phyloP scores from a whole-genome alignment of 768 basidiomycete species.

The Mycena vulgaris region DNA sequence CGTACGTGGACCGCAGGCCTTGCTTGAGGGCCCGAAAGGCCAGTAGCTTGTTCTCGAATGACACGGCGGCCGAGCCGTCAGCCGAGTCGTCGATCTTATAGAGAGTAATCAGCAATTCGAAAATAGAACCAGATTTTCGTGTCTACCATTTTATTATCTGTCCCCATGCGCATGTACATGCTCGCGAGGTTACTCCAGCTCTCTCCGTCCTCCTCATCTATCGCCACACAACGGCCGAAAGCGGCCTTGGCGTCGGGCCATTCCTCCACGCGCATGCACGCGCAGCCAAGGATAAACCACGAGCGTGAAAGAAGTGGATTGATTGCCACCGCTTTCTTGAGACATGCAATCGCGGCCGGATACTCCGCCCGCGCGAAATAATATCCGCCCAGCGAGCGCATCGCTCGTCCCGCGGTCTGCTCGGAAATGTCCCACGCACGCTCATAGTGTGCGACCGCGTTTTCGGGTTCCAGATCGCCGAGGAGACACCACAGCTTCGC shows the following conservation, averaged over 20 bases:
- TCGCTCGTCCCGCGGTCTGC: constrained; percentile 88
- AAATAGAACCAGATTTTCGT: constrained; percentile 1
- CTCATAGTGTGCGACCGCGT: constrained; percentile 82
- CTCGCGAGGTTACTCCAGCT: constrained; percentile 99
- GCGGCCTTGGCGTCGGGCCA: constrained; percentile 90
- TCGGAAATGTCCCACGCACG: constrained; percentile 88
- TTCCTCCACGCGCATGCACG: constrained; percentile 83
- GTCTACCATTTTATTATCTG: constrained; percentile 46
- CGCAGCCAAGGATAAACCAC: constrained; percentile 98
- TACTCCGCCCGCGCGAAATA: constrained; percentile 82
- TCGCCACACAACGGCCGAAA: constrained; percentile 87
- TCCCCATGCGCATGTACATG: constrained; percentile 89
- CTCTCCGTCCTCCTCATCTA: constrained; percentile 97
- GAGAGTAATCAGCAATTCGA: constrained; percentile 11
- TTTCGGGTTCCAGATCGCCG: constrained; percentile 88
- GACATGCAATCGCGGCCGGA: constrained; percentile 71
- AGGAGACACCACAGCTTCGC: constrained; percentile 97
- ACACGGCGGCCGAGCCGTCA: constrained; percentile 53
- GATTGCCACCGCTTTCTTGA: constrained; percentile 85
- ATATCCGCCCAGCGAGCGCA: constrained; percentile 91
- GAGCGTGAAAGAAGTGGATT: constrained; percentile 90
- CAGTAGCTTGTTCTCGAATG: constrained; percentile 84
- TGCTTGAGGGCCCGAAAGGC: constrained; percentile 95
- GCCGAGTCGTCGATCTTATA: constrained; percentile 39
- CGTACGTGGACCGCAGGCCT: constrained; percentile 86